Percentiles rank a stretch among this genome's conserved stretches.
phyloP scores from a whole-genome alignment of 2,329 filamentous ascomycete species.

The Botrytis fragariae region DNA sequence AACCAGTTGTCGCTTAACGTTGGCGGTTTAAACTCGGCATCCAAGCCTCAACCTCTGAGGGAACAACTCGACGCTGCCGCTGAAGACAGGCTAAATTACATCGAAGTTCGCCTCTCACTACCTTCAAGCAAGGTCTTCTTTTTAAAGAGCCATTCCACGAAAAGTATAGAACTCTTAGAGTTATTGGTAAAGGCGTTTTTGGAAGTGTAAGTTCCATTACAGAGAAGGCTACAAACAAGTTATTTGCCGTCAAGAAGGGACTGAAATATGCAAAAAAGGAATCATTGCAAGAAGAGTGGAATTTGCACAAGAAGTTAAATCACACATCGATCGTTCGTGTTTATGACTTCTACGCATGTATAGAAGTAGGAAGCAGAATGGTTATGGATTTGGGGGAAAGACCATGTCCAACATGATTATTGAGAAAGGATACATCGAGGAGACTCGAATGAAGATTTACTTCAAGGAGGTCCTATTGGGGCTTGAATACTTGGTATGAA shows the following conservation, averaged over 20 bases:
- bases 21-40: not conserved
- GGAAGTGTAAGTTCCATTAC: not conserved
- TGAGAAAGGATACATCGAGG: not conserved
- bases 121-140: not conserved
- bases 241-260: not conserved
- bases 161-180: not conserved
- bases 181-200: not conserved
- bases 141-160: not conserved
- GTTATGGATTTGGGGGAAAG: not conserved
- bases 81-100: not conserved
- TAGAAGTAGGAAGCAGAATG: not conserved
- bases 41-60: not conserved
- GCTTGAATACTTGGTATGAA: not conserved
- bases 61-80: not conserved
- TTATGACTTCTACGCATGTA: not conserved
- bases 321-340: not conserved
- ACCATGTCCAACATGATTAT: not conserved
- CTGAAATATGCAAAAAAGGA: too few species aligned
- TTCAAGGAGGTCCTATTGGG: not conserved
- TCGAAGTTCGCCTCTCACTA: not conserved
- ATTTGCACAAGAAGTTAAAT: not conserved
- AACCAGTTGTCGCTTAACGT: not conserved
- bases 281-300: not conserved
- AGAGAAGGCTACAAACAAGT: too few species aligned
- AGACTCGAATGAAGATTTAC: not conserved